Evolutionary conservation across 495 filamentous ascomycete genomes (phyloP), one percentile per base, ranked within the genome.

Genomic region (Bacidia gigantensis): DNA sequence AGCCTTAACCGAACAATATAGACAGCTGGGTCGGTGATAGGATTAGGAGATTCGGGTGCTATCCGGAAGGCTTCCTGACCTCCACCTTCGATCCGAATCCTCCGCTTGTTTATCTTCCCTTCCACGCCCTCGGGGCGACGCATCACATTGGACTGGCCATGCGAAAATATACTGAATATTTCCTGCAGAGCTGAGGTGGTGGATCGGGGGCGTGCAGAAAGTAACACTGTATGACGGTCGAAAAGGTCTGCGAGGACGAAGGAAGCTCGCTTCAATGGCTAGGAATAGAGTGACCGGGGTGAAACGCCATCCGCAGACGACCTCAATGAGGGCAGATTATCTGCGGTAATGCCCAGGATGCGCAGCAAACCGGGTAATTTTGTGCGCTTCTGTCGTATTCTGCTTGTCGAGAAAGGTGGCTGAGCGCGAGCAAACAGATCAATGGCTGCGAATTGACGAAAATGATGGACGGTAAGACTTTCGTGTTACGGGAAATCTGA

Each of bases 361-460:
- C 41, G 41, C 41, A 44, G 41, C 41, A 22, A 44, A 44, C 41
- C 41, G 41, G 41, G 41, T n/a, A 44, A 17, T 44, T 17, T 44
- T 44, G 17, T 44, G 29, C 7, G 7, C 41, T n/a, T 44, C 17
- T 44, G 41, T 44, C 41, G 41, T 44, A 44, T 44, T 44, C 41
- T 44, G 41, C 41, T 44, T 44, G 20, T n/a, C 41, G 12, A 5
- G 9, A 44, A 17, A 7, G 9, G 41, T 44, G 41, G 41, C 41
- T 44, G 29, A 35, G 29, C 29, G 29, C 29, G 14, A 35, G 29
- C n/a, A 35, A 35, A 35, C 29, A 35, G 14, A 35, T 35, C 29
- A 35, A 35, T 35, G 5, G 29, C 29, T 35, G 5, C 29, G 29
- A 35, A 35, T 35, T 35, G 29, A 14, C 29, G 29, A 35, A 14